Base-by-base conservation (phyloP, 2,329 filamentous ascomycete genomes). In the Botrytis pseudocinerea region DNA sequence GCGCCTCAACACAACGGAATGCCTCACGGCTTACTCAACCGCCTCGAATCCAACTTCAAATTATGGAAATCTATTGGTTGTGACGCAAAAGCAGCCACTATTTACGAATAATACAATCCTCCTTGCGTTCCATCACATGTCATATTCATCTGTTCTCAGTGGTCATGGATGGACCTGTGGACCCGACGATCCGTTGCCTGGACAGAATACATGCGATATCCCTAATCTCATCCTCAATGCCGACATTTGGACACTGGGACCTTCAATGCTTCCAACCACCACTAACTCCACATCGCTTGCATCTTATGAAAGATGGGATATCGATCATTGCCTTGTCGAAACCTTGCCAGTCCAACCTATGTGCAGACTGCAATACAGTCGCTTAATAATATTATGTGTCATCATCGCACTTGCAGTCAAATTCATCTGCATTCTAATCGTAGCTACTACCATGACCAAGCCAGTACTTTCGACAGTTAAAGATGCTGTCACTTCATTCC, bases 401-500 rank as follows among this genome's bases (percentile, higher is more conserved):
- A 42, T 72, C 42, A 48, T 68, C 16, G 48, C 62, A 3, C 40
- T 25, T 4, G 51, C 32, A 16, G 57, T 72, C 20, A 61, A 72
- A 60, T 69, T 72, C 10, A n/a, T 68, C 28, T 57, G 57, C 20
- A 48, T 72, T 20, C 0, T 72, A 1, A 20, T 68, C 20, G 42
- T 72, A 25, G 40, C 70, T 2, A 76, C 77, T 38, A 76, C 75
- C 65, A 75, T 76, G 38, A 48, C 72, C 7, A 73, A 77, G 32
- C 73, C 74, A 1, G 71, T 81, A 16, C 74, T 83, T 0, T 74
- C 80, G 40, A 82, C 82, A 0, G 76, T 81, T 2, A 82, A 82
- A 9, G 82, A 83, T 74, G 81, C 80, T 0, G 79, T 83, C 18
- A 77, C 80, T 14, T 82, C 82, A 0, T 84, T 83, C 62, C 74